A percentile compares a stretch with the other conserved stretches of the same genome.
These are phyloP conservation scores for thale cress (Arabidopsis thaliana) DNA, from an alignment of 345 rosid genomes.

Conservation along the genomic window DNA sequence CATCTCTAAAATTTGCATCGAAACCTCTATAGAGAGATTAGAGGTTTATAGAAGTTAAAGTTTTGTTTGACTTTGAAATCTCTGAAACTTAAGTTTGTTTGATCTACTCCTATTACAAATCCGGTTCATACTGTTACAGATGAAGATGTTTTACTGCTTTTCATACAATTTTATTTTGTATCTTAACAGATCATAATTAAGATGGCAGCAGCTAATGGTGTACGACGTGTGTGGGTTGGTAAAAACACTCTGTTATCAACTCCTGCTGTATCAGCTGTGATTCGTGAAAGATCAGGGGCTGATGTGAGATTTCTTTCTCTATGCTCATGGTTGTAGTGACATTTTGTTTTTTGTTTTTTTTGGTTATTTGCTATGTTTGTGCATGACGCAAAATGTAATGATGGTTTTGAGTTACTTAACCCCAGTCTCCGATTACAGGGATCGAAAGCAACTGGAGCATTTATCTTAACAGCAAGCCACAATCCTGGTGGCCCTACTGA, in stretches of 20 bases:
- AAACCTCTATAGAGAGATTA: not conserved
- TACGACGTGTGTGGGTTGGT: constrained; percentile 92
- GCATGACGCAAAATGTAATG: not conserved
- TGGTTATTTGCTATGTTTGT: constrained; percentile 11
- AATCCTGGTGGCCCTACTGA: constrained; percentile 99
- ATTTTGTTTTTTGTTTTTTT: not conserved
- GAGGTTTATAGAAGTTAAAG: not conserved
- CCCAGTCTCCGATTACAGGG: constrained; percentile 63
- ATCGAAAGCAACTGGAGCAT: constrained; percentile 89
- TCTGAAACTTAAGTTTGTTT: not conserved
- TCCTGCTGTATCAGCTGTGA: constrained; percentile 98
- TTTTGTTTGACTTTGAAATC: not conserved
- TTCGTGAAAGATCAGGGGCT: constrained; percentile 86
- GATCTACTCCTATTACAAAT: constrained; percentile 9
- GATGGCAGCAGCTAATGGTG: constrained; percentile 98
- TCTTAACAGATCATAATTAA: constrained; percentile 75
- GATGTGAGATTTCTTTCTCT: constrained; percentile 68
- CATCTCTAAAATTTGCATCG: not conserved
- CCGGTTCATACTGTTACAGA: constrained; percentile 1
- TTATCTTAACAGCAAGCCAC: constrained; percentile 99
- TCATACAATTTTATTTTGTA: constrained; percentile 16
- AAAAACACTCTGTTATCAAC: constrained; percentile 95
- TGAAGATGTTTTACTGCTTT: constrained; percentile 3
- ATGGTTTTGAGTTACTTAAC: constrained; percentile 34
- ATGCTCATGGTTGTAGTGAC: not conserved